Percentiles rank a stretch among this genome's conserved stretches.
phyloP scores from a whole-genome alignment of 495 filamentous ascomycete genomes.

The Sabuloglossum arenarium region DNA sequence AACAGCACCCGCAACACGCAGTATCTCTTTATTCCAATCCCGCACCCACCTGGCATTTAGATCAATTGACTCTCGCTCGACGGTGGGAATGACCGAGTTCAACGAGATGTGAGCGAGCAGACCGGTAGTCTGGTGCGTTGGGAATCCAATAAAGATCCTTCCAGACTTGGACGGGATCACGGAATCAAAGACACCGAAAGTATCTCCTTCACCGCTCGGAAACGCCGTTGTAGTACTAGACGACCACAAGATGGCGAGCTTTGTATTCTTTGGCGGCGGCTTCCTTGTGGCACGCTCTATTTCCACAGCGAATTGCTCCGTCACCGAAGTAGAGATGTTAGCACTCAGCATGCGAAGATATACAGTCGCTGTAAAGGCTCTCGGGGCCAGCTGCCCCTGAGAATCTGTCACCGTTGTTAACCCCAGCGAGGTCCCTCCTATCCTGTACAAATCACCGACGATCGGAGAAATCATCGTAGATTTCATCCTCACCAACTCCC shows the following conservation, averaged over 20 bases:
- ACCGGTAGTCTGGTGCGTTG: conserved; percentile 90
- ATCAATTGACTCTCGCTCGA: conserved; percentile 95
- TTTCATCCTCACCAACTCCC: conserved; percentile 73
- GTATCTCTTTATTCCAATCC: conserved; percentile 90
- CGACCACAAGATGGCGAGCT: conserved; percentile 69
- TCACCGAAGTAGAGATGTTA: conserved; percentile 47
- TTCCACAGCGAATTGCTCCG: conserved; percentile 48
- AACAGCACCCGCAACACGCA: conserved; percentile 76
- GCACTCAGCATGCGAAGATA: conserved; percentile 79
- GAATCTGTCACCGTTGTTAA: too few species aligned
- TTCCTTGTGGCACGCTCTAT: conserved; percentile 96
- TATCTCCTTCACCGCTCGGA: too few species aligned
- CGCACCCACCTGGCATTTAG: conserved; percentile 86
- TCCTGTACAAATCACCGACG: conserved; percentile 38
- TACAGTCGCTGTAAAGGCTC: conserved; percentile 47
- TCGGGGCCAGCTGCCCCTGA: too few species aligned
- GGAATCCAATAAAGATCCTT: conserved; percentile 90
- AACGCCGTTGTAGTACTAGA: conserved; percentile 46
- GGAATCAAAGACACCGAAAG: conserved; percentile 68
- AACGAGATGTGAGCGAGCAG: conserved; percentile 91
- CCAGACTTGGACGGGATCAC: conserved; percentile 81
- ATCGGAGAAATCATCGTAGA: conserved; percentile 18
- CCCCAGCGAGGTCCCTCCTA: too few species aligned
- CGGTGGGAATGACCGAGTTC: conserved; percentile 89
- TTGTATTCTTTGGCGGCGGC: conserved; percentile 70